Conservation (phyloP, 805 yeast genomes). For the Cyberlindnera euphorbiiphila region DNA sequence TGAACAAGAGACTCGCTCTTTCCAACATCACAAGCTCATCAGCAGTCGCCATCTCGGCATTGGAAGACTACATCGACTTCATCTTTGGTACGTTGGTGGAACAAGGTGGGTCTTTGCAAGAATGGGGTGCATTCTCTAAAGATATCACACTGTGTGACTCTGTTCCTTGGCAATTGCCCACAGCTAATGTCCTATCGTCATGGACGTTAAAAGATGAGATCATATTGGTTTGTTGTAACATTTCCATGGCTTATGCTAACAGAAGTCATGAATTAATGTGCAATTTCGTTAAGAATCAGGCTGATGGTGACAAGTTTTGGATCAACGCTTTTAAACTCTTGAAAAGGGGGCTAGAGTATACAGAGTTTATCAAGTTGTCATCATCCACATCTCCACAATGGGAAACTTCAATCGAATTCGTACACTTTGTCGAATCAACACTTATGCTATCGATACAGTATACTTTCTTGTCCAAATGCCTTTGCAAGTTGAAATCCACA, state of each 20-base stretch:
- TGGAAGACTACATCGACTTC: slow-evolving; percentile 6
- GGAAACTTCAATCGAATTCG: slow-evolving; percentile 9
- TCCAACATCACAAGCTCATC: no score
- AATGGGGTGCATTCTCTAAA: neutral
- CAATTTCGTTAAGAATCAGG: neutral
- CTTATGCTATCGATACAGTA: slow-evolving; percentile 28
- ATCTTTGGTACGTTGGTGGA: neutral
- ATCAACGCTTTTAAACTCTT: slow-evolving; percentile 18
- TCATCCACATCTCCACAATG: neutral
- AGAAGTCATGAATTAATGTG: slow-evolving; percentile 16
- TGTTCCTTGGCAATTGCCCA: slow-evolving; percentile 20
- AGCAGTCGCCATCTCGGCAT: slow-evolving; percentile 3
- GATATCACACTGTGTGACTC: neutral
- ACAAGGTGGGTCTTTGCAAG: neutral
- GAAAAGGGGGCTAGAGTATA: slow-evolving; percentile 19
- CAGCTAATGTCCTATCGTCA: neutral
- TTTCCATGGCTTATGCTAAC: slow-evolving; percentile 11
- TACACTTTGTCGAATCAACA: slow-evolving; percentile 11
- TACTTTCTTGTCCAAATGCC: slow-evolving; percentile 28
- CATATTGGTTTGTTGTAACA: slow-evolving; percentile 12
- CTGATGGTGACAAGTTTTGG: slow-evolving; percentile 13
- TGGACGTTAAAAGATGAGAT: slow-evolving; percentile 25
- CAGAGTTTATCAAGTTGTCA: slow-evolving; percentile 12
- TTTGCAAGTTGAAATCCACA: slow-evolving; percentile 25
- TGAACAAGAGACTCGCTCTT: no score